These are phyloP conservation scores for Melastoma malabathricum DNA, from an alignment of 345 rosid species.

Conservation along the genomic window DNA sequence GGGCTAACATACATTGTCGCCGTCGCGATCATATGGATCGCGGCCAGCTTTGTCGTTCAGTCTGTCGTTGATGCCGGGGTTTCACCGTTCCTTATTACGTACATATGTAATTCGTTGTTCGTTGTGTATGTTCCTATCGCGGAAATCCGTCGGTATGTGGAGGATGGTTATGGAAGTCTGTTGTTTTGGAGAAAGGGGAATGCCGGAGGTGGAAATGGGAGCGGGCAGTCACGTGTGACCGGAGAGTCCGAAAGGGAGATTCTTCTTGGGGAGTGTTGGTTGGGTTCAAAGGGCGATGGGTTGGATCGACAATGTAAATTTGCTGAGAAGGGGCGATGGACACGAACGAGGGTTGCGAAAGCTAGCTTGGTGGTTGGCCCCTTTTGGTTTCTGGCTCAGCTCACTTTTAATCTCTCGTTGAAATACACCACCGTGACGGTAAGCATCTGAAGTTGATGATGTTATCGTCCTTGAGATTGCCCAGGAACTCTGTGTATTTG, in stretches of 20 bases:
- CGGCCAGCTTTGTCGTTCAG: constrained; percentile 90
- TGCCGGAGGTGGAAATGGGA: constrained; percentile 24
- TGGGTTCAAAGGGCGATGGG: constrained; percentile 15
- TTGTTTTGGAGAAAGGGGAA: constrained; percentile 45
- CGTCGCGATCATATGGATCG: constrained; percentile 87
- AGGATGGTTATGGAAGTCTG: constrained; percentile 53
- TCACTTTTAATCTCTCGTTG: constrained; percentile 76
- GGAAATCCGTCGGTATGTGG: constrained; percentile 55
- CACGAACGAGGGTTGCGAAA: constrained; percentile 63
- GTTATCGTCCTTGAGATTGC: constrained; percentile 1
- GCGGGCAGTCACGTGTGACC: too few species aligned
- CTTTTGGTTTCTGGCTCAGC: constrained; percentile 90
- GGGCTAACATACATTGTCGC: constrained; percentile 68
- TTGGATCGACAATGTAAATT: constrained; percentile 8
- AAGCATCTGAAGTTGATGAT: constrained; percentile 13
- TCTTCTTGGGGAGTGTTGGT: constrained; percentile 41
- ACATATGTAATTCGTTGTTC: constrained; percentile 88
- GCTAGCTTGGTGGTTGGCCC: constrained; percentile 74
- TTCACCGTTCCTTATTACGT: constrained; percentile 81
- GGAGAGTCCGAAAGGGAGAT: constrained; percentile 32
- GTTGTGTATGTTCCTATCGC: constrained; percentile 66
- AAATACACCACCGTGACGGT: constrained; percentile 90
- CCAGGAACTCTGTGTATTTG: not conserved
- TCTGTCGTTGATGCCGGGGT: constrained; percentile 83
- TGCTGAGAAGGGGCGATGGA: constrained; percentile 71